phyloP scores from a whole-genome alignment of 1,139 yeast genomes.

The Sporopachydermia cereana region DNA sequence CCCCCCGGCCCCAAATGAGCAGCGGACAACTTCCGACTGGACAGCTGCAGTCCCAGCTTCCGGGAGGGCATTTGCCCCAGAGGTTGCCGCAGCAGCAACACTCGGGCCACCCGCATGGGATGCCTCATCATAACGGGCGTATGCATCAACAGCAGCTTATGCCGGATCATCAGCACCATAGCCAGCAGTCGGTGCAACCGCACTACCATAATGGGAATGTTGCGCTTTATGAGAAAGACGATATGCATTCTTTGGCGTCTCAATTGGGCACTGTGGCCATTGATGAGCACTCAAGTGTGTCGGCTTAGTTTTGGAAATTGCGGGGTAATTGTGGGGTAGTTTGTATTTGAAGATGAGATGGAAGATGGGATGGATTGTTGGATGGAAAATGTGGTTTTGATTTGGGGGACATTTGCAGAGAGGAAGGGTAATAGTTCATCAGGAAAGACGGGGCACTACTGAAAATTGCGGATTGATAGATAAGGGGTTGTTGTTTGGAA shows the following conservation, averaged over 20 bases:
- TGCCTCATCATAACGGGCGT: not conserved
- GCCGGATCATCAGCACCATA: not conserved
- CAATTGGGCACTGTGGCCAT: not conserved
- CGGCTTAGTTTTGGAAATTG: too few species aligned
- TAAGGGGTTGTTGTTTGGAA: too few species aligned
- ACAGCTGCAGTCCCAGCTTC: not conserved
- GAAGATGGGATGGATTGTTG: too few species aligned
- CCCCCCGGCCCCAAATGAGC: conserved; percentile 46
- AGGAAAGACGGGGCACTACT: too few species aligned
- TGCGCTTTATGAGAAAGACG: not conserved
- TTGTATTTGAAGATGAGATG: too few species aligned
- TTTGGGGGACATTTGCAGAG: too few species aligned
- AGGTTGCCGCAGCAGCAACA: not conserved
- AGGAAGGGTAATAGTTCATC: too few species aligned
- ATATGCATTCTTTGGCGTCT: not conserved
- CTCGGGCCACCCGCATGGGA: not conserved
- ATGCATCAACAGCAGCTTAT: not conserved
- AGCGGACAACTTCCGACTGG: conserved; percentile 15
- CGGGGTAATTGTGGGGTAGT: too few species aligned
- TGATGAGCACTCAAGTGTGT: conserved; percentile 4
- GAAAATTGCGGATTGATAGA: too few species aligned
- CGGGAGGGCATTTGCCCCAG: not conserved
- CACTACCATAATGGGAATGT: not conserved
- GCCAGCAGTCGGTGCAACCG: not conserved
- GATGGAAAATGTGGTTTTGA: too few species aligned